phyloP scores from a whole-genome alignment of 495 filamentous ascomycete genomes.

The Lophium mytilinum region DNA sequence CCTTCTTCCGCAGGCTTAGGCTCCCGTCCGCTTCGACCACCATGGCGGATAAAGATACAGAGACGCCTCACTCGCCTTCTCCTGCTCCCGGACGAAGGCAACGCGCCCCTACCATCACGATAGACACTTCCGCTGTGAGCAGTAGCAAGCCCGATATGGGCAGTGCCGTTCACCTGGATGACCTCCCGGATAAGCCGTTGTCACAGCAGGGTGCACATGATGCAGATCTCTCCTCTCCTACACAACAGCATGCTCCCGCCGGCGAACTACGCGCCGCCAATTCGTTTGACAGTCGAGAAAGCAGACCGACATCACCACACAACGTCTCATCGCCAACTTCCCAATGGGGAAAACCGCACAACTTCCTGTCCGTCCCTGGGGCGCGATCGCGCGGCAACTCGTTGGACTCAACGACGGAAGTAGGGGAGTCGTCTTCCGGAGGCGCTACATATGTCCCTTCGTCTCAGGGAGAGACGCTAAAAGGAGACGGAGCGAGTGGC shows the following conservation, averaged over 20 bases:
- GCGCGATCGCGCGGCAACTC: slow-evolving; percentile 57
- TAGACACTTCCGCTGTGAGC: slow-evolving; percentile 28
- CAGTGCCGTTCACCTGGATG: slow-evolving; percentile 8
- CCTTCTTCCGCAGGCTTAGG: slow-evolving; percentile 1
- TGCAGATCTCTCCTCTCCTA: slow-evolving; percentile 5
- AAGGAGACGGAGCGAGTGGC: slow-evolving; percentile 13
- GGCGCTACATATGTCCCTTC: slow-evolving; percentile 33
- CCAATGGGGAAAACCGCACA: slow-evolving; percentile 45
- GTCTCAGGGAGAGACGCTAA: slow-evolving; percentile 35
- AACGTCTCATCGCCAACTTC: slow-evolving; percentile 67
- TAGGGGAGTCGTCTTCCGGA: slow-evolving; percentile 42
- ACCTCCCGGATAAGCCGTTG: slow-evolving; percentile 10
- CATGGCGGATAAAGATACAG: slow-evolving; percentile 14
- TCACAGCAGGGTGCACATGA: slow-evolving; percentile 4
- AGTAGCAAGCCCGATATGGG: slow-evolving; percentile 17
- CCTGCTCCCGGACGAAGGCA: slow-evolving; percentile 24
- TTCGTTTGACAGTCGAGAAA: slow-evolving; percentile 69
- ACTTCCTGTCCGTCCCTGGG: slow-evolving; percentile 56
- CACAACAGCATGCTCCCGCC: slow-evolving; percentile 34
- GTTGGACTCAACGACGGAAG: slow-evolving; percentile 48
- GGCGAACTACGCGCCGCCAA: slow-evolving; percentile 51
- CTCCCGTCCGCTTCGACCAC: slow-evolving; percentile 4
- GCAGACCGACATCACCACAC: slow-evolving; percentile 80
- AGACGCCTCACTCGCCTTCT: slow-evolving; percentile 18
- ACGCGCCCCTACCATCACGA: slow-evolving; percentile 27